Conservation (phyloP, 2,329 filamentous ascomycete genomes). For the Penicillium sp. region DNA sequence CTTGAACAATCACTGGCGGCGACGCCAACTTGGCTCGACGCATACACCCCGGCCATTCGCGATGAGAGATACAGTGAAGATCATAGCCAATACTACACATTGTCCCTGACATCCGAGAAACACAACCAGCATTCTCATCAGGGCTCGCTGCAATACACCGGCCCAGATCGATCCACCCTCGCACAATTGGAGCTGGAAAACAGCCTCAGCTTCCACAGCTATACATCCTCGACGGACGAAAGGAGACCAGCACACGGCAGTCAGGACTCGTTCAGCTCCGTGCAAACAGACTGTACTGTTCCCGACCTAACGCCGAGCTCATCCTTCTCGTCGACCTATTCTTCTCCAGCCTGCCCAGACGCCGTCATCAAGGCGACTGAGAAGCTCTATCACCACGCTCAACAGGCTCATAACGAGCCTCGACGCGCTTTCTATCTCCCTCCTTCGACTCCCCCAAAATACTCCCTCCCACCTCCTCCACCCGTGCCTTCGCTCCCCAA, state of each 20-base stretch:
- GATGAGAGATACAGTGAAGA: constrained; percentile 38
- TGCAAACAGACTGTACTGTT: constrained; percentile 34
- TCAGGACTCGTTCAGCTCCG: constrained; percentile 41
- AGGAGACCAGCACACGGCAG: constrained; percentile 30
- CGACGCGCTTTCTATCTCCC: constrained; percentile 31
- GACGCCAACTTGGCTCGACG: constrained; percentile 30
- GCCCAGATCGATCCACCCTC: constrained; percentile 34
- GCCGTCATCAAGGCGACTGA: constrained; percentile 32
- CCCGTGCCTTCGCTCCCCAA: constrained; percentile 29
- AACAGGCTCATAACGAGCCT: constrained; percentile 19
- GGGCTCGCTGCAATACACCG: constrained; percentile 18
- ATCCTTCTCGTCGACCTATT: constrained; percentile 45
- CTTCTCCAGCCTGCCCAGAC: constrained; percentile 34
- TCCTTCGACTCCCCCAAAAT: constrained; percentile 26
- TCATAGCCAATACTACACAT: constrained; percentile 36
- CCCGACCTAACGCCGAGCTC: constrained; percentile 45
- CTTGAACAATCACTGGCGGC: constrained; percentile 40
- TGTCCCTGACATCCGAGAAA: constrained; percentile 31
- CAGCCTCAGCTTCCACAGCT: constrained; percentile 32
- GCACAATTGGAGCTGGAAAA: constrained; percentile 38
- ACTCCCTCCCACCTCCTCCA: constrained; percentile 27
- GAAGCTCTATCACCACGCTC: constrained; percentile 32
- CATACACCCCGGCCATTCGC: constrained; percentile 31
- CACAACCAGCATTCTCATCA: constrained; percentile 15
- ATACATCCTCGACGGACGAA: constrained; percentile 29